Conservation (phyloP, 1,139 yeast species). For the Candida neerlandica region DNA sequence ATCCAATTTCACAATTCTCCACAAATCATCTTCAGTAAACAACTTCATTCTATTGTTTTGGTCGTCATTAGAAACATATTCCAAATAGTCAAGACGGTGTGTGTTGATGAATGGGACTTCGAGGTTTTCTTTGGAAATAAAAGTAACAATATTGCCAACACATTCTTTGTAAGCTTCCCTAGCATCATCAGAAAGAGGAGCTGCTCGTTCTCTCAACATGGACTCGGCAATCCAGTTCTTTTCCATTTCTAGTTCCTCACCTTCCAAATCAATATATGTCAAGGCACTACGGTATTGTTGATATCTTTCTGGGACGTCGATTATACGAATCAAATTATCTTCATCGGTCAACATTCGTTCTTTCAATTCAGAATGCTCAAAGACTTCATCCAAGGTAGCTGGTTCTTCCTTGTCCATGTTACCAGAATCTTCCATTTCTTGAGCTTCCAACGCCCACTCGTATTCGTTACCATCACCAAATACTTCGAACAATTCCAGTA, state of each 20-base stretch:
- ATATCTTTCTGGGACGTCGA: constrained; percentile 91
- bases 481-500: constrained; percentile 90
- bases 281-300: constrained; percentile 72
- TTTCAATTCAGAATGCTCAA: constrained; percentile 90
- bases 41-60: constrained; percentile 55
- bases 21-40: constrained; percentile 80
- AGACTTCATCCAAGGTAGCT: constrained; percentile 78
- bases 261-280: constrained; percentile 66
- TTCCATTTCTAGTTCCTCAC: constrained; percentile 69
- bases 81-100: constrained; percentile 86
- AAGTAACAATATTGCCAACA: constrained; percentile 75
- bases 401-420: constrained; percentile 57
- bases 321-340: constrained; percentile 83
- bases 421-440: constrained; percentile 67
- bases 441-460: constrained; percentile 96
- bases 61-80: constrained; percentile 57
- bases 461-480: constrained; percentile 98
- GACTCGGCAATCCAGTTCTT: constrained; percentile 76
- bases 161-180: constrained; percentile 68
- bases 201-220: constrained; percentile 54
- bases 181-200: constrained; percentile 38
- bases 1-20: constrained; percentile 88
- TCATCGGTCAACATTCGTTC: constrained; percentile 90
- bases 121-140: constrained; percentile 72
- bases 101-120: constrained; percentile 98